Conservation (phyloP, 495 filamentous ascomycete genomes). For the Penicillium salamii region DNA sequence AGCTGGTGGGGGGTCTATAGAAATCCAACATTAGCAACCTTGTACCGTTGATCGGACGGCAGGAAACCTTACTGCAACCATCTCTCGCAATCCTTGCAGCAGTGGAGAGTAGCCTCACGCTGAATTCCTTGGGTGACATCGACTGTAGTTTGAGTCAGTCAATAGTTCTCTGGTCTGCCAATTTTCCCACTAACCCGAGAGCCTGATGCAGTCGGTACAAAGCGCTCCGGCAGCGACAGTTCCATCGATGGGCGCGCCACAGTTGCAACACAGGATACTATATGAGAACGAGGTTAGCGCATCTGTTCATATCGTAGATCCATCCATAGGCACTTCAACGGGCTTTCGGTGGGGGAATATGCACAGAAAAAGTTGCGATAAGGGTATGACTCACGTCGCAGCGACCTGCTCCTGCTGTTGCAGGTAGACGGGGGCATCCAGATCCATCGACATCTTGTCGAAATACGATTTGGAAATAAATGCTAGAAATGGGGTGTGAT, state of each 20-base stretch:
- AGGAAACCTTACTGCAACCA: too few species aligned
- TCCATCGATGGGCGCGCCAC: slow-evolving; percentile 89
- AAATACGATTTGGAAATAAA: slow-evolving; percentile 1
- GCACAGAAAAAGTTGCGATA: slow-evolving; percentile 11
- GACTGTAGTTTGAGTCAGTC: slow-evolving; percentile 40
- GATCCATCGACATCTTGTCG: slow-evolving; percentile 65
- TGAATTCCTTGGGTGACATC: neutral
- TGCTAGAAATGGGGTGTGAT: neutral
- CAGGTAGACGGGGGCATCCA: slow-evolving; percentile 62
- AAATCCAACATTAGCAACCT: slow-evolving; percentile 89
- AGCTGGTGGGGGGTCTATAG: slow-evolving; percentile 68
- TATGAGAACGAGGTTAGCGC: slow-evolving; percentile 15
- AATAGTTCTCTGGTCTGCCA: slow-evolving; percentile 49
- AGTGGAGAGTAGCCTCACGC: too few species aligned
- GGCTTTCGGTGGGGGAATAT: neutral
- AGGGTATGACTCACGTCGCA: slow-evolving; percentile 55
- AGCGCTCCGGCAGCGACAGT: slow-evolving; percentile 82
- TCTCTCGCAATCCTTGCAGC: too few species aligned
- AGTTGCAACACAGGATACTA: slow-evolving; percentile 93
- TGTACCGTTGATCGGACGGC: slow-evolving; percentile 50
- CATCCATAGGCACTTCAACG: too few species aligned
- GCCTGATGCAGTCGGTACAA: slow-evolving; percentile 90
- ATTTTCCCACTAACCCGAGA: slow-evolving; percentile 19
- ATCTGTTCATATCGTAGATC: too few species aligned
- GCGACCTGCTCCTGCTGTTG: slow-evolving; percentile 44